Percentiles rank a stretch among this genome's conserved stretches.
Conservation (phyloP, 257 asterid genomes). For the Scutellaria galericulata region DNA sequence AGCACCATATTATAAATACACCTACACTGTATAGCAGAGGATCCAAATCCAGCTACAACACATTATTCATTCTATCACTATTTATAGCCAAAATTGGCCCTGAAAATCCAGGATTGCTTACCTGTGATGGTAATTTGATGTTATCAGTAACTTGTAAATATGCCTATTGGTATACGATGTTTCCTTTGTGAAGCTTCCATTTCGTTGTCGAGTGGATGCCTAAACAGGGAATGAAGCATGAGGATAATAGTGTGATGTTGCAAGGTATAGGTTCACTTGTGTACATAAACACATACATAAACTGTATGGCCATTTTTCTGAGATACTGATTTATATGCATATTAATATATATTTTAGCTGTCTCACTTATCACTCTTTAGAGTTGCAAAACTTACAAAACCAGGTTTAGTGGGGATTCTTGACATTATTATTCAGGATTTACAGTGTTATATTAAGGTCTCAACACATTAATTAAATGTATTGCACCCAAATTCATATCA, state of each 20-base stretch:
- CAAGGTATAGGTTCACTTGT: conserved; percentile 13
- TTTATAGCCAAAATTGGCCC: not conserved
- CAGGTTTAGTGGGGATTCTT: too few species aligned
- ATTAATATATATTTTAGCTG: too few species aligned
- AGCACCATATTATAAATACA: not conserved
- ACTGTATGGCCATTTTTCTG: conserved; percentile 30
- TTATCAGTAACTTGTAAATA: conserved; percentile 32
- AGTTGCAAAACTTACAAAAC: not conserved
- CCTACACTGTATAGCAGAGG: not conserved
- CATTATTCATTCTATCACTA: not conserved
- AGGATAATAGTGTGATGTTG: conserved; percentile 28
- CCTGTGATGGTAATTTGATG: conserved; percentile 36
- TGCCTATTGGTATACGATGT: conserved; percentile 24
- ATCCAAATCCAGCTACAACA: not conserved
- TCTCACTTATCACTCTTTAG: too few species aligned
- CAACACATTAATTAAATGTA: too few species aligned
- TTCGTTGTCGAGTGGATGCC: conserved; percentile 35
- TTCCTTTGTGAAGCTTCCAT: conserved; percentile 40
- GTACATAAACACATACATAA: conserved; percentile 19
- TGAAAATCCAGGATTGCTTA: not conserved
- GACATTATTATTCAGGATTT: too few species aligned
- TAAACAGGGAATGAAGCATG: conserved; percentile 39
- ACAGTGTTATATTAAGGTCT: too few species aligned
- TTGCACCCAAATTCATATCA: too few species aligned
- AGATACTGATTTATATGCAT: not conserved